Conservation (phyloP, 331 rosid genomes). For the Pyracantha coccinea region DNA sequence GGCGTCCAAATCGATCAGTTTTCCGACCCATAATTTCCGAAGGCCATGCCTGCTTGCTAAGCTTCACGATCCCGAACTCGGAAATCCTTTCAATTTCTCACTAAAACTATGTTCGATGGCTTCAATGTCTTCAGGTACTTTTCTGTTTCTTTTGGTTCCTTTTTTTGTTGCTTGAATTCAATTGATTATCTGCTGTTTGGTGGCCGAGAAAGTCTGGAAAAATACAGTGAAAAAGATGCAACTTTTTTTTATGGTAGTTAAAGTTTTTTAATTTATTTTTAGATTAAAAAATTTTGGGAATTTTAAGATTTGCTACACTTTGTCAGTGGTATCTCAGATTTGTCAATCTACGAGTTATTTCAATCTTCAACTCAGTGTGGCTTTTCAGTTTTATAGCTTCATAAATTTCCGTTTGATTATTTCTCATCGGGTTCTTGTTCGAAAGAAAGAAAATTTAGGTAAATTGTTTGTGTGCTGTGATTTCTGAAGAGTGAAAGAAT, state of each 20-base stretch:
- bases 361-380: neutral
- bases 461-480: neutral
- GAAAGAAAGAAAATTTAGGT: neutral
- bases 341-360: neutral
- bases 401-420: neutral
- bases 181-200: neutral
- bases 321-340: neutral
- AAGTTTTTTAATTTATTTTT: neutral
- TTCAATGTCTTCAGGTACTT: conserved; percentile 23
- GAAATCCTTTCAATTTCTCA: neutral
- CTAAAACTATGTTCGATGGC: neutral
- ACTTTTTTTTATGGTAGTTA: neutral
- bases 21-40: neutral
- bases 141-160: neutral
- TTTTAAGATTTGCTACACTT: neutral
- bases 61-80: neutral
- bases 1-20: neutral
- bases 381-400: neutral
- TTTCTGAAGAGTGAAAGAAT: neutral
- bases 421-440: neutral
- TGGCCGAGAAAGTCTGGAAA: conserved; percentile 5
- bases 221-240: neutral
- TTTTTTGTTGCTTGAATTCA: neutral
- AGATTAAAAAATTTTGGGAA: neutral
- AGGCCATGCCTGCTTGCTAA: neutral